Evolutionary conservation across 305 asterid species (phyloP).

Genomic region (Rubia balearica): DNA sequence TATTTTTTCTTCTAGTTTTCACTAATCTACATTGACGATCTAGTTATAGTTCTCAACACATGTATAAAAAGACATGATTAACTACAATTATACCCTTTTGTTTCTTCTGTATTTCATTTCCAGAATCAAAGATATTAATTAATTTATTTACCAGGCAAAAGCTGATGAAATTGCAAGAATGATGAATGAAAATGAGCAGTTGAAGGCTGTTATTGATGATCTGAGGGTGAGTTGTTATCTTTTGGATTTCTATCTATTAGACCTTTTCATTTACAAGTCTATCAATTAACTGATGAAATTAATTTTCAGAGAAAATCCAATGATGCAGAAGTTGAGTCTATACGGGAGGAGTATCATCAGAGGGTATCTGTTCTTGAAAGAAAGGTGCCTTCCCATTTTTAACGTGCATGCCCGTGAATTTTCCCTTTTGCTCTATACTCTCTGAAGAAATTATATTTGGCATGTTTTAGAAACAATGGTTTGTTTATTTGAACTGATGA

Average conservation of each 20-base stretch:
- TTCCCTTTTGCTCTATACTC: background rate
- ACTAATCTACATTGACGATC: background rate
- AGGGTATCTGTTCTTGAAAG: conserved; percentile 81
- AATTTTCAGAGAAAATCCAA: conserved; percentile 56
- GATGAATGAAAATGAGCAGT: conserved; percentile 89
- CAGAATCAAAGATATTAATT: background rate
- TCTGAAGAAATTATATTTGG: background rate
- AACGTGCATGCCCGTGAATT: conserved; percentile 5
- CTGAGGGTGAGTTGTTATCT: conserved; percentile 41
- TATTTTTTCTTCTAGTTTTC: background rate
- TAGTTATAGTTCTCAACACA: background rate
- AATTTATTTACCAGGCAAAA: conserved; percentile 52
- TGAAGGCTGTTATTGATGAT: conserved; percentile 58
- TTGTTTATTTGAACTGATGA: background rate
- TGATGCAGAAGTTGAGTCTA: conserved; percentile 74
- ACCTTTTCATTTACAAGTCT: background rate
- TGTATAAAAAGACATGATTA: background rate
- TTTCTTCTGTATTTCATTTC: background rate
- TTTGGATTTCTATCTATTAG: background rate
- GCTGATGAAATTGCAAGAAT: conserved; percentile 90
- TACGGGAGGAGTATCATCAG: conserved; percentile 87
- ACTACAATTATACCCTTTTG: background rate
- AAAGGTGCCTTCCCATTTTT: conserved; percentile 42
- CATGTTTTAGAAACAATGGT: background rate
- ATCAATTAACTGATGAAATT: conserved; percentile 19